Conservation (phyloP, 345 rosid genomes). For the thale cress (Arabidopsis thaliana) region TAIR10.1 NC_003075.7:14877501-14878000, state of each 20-base stretch:
- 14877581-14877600: background rate
- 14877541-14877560: conserved; percentile 49
- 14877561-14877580: conserved; percentile 48
- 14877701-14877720: conserved; percentile 51
- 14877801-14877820: conserved; percentile 6
- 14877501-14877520: conserved; percentile 31
- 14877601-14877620: background rate
- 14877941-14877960: conserved; percentile 63
- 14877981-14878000: conserved; percentile 31
- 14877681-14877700: conserved; percentile 52
- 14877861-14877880: conserved; percentile 70
- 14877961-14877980: conserved; percentile 76
- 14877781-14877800: background rate
- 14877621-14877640: conserved; percentile 9
- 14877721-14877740: conserved; percentile 49
- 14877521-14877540: conserved; percentile 44
- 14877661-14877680: conserved; percentile 48
- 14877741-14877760: conserved; percentile 54
- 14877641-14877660: conserved; percentile 23
- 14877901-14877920: conserved; percentile 72
- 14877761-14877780: conserved; percentile 47
- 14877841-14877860: background rate
- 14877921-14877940: conserved; percentile 68
- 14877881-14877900: conserved; percentile 55
- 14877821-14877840: background rate